Base-by-base conservation (phyloP, 106 monocot species). In the Dioscorea dumetorum region DNA sequence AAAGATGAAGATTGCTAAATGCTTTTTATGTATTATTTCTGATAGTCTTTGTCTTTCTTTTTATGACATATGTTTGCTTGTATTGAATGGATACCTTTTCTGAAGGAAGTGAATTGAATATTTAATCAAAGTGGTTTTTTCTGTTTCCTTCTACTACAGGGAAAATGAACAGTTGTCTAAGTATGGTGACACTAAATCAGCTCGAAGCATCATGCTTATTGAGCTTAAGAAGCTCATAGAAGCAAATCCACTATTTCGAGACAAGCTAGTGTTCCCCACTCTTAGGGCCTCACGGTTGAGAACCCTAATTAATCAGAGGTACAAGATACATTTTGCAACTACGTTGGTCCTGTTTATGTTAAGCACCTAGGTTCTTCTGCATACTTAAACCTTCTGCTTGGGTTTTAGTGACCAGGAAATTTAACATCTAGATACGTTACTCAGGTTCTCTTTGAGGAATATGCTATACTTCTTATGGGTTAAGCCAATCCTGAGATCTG, bases 131-230 rank as follows among this genome's bases (percentile, higher is more conserved):
- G 10, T 41, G 41, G 41, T 19, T 34, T 33, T 8, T 28, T 3
- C 28, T 58, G 59, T 60, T 15, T 20, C 18, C 21, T 59, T 58
- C 16, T 22, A 13, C 18, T 61, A 12, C 61, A 71, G 71, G n/a
- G 71, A 71, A 61, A 71, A 71, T 71, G 71, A 71, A 71, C 60
- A 71, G 48, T 71, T 71, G 22, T 60, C 71, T 48, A 61, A 71
- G 17, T 71, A 71, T 18, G 71, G 71, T 22, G 71, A 71, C 48
- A 71, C 71, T 19, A 71, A 71, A 61, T 71, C 61, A 61, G 71
- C 71, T 71, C 60, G 71, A 61, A 71, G 61, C 71, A 49, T 61
- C 23, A 71, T 61, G 61, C 24, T 71, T 22, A 49, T 61, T 48
- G 61, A 71, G 61, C 49, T 71, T 22, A 71, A 71, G 48, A 61